Evolutionary conservation across 306 rosid genomes (phyloP).

Genomic region (Fagus crenata): DNA sequence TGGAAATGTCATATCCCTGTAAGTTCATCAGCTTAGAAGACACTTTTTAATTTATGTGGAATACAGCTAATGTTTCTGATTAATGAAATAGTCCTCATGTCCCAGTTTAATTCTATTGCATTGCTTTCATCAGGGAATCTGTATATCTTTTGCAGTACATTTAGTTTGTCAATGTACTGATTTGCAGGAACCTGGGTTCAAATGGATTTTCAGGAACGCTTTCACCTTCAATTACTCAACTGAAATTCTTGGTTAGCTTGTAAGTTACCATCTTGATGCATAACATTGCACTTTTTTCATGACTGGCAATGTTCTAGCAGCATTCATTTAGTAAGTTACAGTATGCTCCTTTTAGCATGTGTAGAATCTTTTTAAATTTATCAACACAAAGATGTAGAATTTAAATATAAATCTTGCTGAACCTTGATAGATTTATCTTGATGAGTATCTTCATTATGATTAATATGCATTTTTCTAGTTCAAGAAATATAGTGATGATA

Average conservation of each 20-base stretch:
- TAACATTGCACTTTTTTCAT: constrained; percentile 8
- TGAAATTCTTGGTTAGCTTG: constrained; percentile 75
- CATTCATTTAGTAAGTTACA: constrained; percentile 14
- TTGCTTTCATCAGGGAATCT: constrained; percentile 1
- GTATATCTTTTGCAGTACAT: constrained; percentile 12
- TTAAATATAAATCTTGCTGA: not conserved
- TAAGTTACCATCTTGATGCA: constrained; percentile 42
- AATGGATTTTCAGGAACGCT: constrained; percentile 77
- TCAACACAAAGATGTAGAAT: not conserved
- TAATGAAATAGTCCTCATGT: not conserved
- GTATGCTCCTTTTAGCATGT: constrained; percentile 1
- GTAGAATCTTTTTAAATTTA: not conserved
- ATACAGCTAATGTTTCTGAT: constrained; percentile 1
- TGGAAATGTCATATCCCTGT: constrained; percentile 80
- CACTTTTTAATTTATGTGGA: not conserved
- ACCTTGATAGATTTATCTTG: not conserved
- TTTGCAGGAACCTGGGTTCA: constrained; percentile 76
- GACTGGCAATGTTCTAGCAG: constrained; percentile 7
- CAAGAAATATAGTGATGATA: not conserved
- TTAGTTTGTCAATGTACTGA: constrained; percentile 29
- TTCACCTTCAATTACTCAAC: constrained; percentile 68
- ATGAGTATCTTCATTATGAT: not conserved
- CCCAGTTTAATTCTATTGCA: not conserved
- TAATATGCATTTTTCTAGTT: not conserved
- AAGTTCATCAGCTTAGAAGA: constrained; percentile 41